Evolutionary conservation across 495 filamentous ascomycete genomes (phyloP), one percentile per base, ranked within the genome.

Genomic region (Xylaria venustula): DNA sequence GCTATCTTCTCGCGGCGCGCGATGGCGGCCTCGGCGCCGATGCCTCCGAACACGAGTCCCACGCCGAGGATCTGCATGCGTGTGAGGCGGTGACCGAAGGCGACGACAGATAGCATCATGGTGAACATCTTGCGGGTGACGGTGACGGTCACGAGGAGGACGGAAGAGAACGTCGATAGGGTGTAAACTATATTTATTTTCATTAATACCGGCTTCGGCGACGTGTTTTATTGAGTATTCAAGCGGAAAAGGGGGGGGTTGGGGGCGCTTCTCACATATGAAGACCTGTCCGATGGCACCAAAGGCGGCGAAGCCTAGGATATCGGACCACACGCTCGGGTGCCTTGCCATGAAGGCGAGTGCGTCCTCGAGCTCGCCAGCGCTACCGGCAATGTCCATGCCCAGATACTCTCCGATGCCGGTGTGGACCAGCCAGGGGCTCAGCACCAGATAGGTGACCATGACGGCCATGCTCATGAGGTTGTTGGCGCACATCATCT

Each of bases 401-500:
- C 83, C 85, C 17, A 93, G 64, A 67, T 84, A 90, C 65, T 84
- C 79, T 46, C 90, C 82, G 15, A 90, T 47, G 7, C 82, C 79
- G 5, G 87, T 88, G 50, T 80, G 76, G 0, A 87, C 88, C 5
- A 97, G 70, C 77, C 87, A 90, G 7, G 95, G 95, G 64, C 86
- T 87, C 20, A 93, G 69, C 41, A 92, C 65, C 22, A 98, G 83
- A 61, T 93, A 98, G 1, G 72, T 66, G 32, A 84, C 78, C 2
- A 92, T 98, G 50, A 97, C 73, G 30, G 82, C 61, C 0, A 91
- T 93, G 41, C 82, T 87, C 64, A 98, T 85, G 32, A 96, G 73
- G 67, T 97, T 98, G 68, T 96, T 90, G n/a, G 93, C 95, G 60
- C 91, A 91, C 94, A 98, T 98, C 94, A 98, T 98, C 83, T 98